A percentile compares a stretch with the other conserved stretches of the same genome.
Evolutionary conservation across 2,329 filamentous ascomycete species (phyloP).

Genomic region (Pyricularia pennisetigena): DNA sequence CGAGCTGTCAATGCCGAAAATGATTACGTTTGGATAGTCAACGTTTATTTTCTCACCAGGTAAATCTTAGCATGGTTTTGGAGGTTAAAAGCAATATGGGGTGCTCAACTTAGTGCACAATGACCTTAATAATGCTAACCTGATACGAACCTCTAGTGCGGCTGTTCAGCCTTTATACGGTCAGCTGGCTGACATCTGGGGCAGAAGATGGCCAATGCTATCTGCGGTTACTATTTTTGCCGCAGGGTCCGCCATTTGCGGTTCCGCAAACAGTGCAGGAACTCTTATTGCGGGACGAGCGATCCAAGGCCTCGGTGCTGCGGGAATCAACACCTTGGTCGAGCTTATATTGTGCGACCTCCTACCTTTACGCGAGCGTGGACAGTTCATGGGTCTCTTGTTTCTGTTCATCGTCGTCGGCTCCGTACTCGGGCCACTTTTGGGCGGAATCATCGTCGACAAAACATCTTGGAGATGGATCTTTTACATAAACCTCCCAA

Average conservation of each 20-base stretch:
- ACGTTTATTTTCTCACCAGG: slow-evolving; percentile 16
- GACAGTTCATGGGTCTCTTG: slow-evolving; percentile 31
- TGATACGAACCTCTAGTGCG: slow-evolving; percentile 7
- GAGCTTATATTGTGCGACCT: slow-evolving; percentile 16
- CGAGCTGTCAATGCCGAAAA: slow-evolving; percentile 12
- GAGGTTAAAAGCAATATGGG: not conserved
- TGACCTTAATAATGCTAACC: slow-evolving; percentile 1
- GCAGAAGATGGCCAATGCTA: slow-evolving; percentile 5
- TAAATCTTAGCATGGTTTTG: slow-evolving; percentile 5
- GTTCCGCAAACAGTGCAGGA: slow-evolving; percentile 28
- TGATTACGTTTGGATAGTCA: slow-evolving; percentile 16
- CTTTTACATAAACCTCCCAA: slow-evolving; percentile 15
- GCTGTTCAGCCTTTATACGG: slow-evolving; percentile 39
- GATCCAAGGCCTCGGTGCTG: slow-evolving; percentile 37
- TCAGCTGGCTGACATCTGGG: slow-evolving; percentile 22
- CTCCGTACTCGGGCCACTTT: slow-evolving; percentile 36
- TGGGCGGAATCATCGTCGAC: slow-evolving; percentile 23
- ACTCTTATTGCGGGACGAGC: slow-evolving; percentile 38
- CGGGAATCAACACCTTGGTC: slow-evolving; percentile 22
- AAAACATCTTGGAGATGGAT: slow-evolving; percentile 39
- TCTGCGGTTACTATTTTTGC: slow-evolving; percentile 1
- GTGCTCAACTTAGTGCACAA: not conserved
- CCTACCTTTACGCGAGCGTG: slow-evolving; percentile 12
- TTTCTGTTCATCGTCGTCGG: slow-evolving; percentile 38
- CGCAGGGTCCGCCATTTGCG: slow-evolving; percentile 31